These are phyloP conservation scores for Trichosporon faecale DNA, from an alignment of 1,284 basidiomycete species.

Conservation along the genomic window DNA sequence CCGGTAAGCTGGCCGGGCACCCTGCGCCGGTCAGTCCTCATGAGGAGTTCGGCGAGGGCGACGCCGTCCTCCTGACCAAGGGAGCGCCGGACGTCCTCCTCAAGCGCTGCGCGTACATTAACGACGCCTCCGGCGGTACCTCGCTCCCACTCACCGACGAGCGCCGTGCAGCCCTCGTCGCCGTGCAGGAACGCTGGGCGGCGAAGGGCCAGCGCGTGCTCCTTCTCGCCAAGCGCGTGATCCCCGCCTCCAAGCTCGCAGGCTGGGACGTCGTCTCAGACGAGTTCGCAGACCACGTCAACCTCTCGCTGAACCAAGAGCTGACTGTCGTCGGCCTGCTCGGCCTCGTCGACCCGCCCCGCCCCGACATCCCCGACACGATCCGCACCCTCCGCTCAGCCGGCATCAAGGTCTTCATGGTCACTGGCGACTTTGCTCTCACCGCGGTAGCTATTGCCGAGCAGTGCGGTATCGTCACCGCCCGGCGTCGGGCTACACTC, in stretches of 20 bases:
- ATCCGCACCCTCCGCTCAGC: conserved; percentile 60
- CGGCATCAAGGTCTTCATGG: conserved; percentile 66
- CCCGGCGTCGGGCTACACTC: conserved; percentile 38
- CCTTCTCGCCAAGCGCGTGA: conserved; percentile 51
- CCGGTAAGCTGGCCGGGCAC: not conserved
- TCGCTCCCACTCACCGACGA: conserved; percentile 48
- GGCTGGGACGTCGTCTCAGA: conserved; percentile 32
- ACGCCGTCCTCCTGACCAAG: conserved; percentile 56
- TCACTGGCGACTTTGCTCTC: conserved; percentile 62
- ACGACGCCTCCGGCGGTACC: conserved; percentile 51
- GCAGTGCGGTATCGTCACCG: conserved; percentile 62
- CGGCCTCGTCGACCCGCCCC: conserved; percentile 64
- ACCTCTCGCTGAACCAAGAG: conserved; percentile 43
- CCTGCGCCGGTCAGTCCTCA: conserved; percentile 9
- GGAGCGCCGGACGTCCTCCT: conserved; percentile 63
- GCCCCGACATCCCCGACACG: conserved; percentile 59
- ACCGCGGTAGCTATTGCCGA: conserved; percentile 59
- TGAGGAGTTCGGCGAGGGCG: conserved; percentile 28
- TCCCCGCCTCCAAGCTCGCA: conserved; percentile 23
- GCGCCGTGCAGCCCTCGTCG: conserved; percentile 41
- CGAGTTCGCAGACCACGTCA: conserved; percentile 49
- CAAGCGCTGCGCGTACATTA: conserved; percentile 54
- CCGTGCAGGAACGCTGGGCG: conserved; percentile 58
- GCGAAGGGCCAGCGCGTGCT: conserved; percentile 63
- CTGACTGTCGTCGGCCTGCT: conserved; percentile 63